Percentiles rank a stretch among this genome's conserved stretches.
phyloP scores from a whole-genome alignment of 106 monocot genomes.

The Allium fistulosum region DNA sequence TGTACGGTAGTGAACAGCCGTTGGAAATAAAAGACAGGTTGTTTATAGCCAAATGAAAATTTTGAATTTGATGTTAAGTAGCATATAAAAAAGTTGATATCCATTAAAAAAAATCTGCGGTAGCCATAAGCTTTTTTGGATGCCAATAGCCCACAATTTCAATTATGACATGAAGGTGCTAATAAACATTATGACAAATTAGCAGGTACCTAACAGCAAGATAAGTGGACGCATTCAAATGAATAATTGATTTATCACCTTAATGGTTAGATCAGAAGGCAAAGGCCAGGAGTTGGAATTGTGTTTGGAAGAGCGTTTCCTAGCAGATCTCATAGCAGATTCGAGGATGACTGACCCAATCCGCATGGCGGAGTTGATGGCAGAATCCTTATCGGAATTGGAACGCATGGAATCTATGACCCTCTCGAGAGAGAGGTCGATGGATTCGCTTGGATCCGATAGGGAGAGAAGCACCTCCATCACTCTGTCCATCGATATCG shows the following conservation, averaged over 20 bases:
- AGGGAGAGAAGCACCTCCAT: constrained; percentile 27
- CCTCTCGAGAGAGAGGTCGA: constrained; percentile 43
- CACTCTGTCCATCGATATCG: constrained; percentile 20
- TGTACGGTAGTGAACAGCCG: too few relatives aligned
- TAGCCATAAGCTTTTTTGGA: too few relatives aligned
- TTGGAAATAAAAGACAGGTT: too few relatives aligned
- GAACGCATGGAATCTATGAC: constrained; percentile 19
- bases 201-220: too few relatives aligned
- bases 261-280: constrained; percentile 53
- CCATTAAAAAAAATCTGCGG: too few relatives aligned
- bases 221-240: too few relatives aligned
- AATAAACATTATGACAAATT: too few relatives aligned
- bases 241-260: constrained; percentile 11
- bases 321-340: constrained; percentile 25
- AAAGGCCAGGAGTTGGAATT: constrained; percentile 48
- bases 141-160: too few relatives aligned
- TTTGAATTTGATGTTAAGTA: too few relatives aligned
- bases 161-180: too few relatives aligned
- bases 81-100: too few relatives aligned
- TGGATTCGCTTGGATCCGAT: constrained; percentile 21
- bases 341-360: constrained; percentile 37
- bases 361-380: constrained; percentile 23
- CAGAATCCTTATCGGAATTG: constrained; percentile 28
- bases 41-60: too few relatives aligned
- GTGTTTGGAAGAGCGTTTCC: constrained; percentile 29